Evolutionary conservation across 208 protist species (phyloP).

Genomic region (Leishmania major): DNA sequence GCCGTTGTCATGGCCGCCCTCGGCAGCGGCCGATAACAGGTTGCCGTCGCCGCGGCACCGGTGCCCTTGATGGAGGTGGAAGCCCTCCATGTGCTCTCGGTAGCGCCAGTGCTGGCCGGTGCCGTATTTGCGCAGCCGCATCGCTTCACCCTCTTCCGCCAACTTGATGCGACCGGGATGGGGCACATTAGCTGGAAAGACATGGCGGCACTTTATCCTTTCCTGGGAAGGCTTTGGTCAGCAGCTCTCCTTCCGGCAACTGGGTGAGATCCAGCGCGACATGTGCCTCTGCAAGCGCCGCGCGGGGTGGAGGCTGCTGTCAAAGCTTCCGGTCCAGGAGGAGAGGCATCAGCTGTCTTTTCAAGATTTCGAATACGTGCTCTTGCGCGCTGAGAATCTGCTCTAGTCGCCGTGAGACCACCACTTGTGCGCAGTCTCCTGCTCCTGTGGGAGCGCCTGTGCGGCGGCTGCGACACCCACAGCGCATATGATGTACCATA

Average conservation of each 20-base stretch:
- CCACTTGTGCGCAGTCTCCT: not conserved
- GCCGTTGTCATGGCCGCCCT: conserved; percentile 59
- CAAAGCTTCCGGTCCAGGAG: conserved; percentile 5
- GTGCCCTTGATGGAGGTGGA: conserved; percentile 95
- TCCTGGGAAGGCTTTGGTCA: conserved; percentile 53
- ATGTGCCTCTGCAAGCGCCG: conserved; percentile 54
- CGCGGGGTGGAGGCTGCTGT: conserved; percentile 55
- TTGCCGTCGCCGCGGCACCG: conserved; percentile 94
- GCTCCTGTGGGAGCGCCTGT: not conserved
- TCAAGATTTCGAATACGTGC: conserved; percentile 73
- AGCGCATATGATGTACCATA: too few species aligned
- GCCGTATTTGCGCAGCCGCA: conserved; percentile 91
- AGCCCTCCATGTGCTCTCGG: conserved; percentile 61
- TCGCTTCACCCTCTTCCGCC: conserved; percentile 96
- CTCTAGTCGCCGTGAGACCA: conserved; percentile 24
- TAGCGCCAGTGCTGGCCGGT: conserved; percentile 58
- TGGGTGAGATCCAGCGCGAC: conserved; percentile 65
- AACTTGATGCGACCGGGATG: conserved; percentile 94
- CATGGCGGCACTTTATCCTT: conserved; percentile 59
- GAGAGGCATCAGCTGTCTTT: conserved; percentile 71
- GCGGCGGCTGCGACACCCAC: not conserved
- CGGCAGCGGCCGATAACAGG: conserved; percentile 56
- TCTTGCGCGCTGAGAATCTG: conserved; percentile 53
- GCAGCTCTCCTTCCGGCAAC: conserved; percentile 47
- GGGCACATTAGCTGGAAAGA: conserved; percentile 72